These are phyloP conservation scores for Sanghuangporus baumii DNA, from an alignment of 1,284 basidiomycete genomes.

Conservation along the genomic window DNA sequence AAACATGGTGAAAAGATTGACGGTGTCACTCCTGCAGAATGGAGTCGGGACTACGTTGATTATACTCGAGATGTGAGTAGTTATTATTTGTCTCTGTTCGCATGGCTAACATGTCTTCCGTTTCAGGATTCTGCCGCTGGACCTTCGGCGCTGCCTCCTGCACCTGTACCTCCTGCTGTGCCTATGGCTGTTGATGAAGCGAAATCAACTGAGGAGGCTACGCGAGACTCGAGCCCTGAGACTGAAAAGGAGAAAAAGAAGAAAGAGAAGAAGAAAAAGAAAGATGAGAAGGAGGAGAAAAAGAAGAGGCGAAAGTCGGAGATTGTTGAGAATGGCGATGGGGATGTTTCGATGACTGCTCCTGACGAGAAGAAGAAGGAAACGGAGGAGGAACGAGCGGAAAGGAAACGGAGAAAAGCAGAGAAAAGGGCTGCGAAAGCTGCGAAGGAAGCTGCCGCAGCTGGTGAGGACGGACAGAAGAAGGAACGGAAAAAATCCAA, in stretches of 20 bases:
- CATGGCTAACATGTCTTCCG: neutral
- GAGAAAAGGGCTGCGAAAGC: conserved; percentile 41
- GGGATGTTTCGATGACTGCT: conserved; percentile 38
- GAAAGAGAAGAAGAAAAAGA: conserved; percentile 37
- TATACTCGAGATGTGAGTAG: conserved; percentile 60
- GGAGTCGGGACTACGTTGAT: conserved; percentile 93
- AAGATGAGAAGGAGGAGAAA: conserved; percentile 53
- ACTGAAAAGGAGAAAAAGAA: conserved; percentile 22
- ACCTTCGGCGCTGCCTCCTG: conserved; percentile 30
- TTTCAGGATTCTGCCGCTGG: conserved; percentile 41
- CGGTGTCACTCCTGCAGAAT: conserved; percentile 87
- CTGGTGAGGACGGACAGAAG: conserved; percentile 27
- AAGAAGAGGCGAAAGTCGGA: conserved; percentile 73
- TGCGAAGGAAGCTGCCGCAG: conserved; percentile 43
- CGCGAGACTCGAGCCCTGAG: conserved; percentile 27
- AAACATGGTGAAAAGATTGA: conserved; percentile 92
- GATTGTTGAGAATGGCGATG: conserved; percentile 34
- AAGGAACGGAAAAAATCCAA: conserved; percentile 13
- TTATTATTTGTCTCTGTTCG: neutral
- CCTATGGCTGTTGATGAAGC: conserved; percentile 27
- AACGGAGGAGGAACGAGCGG: conserved; percentile 36
- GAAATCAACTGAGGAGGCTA: conserved; percentile 32
- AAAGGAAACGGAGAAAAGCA: conserved; percentile 46
- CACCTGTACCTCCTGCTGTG: conserved; percentile 23
- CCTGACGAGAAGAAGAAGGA: conserved; percentile 34